A percentile compares a stretch with the other conserved stretches of the same genome.
These are phyloP conservation scores for Cordyceps sp. DNA, from an alignment of 2,329 filamentous ascomycete genomes.

Conservation along the genomic window DNA sequence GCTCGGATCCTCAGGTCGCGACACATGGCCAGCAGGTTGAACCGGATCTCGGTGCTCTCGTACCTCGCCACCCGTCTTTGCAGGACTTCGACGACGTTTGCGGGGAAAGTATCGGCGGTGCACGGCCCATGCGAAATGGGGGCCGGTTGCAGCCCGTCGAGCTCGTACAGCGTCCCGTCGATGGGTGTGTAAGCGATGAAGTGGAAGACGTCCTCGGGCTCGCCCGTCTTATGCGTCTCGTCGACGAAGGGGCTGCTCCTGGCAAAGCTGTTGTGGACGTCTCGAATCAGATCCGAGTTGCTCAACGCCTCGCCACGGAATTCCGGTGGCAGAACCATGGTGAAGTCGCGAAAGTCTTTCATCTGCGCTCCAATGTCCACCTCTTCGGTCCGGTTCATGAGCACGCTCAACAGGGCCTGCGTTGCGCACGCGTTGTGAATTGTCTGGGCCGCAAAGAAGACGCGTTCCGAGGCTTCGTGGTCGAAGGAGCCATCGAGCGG, in stretches of 20 bases:
- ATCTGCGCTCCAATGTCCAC: constrained; percentile 60
- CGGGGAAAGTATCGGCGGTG: constrained; percentile 52
- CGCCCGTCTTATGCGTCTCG: constrained; percentile 55
- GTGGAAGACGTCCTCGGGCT: constrained; percentile 84
- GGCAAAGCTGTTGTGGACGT: constrained; percentile 82
- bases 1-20: constrained; percentile 65
- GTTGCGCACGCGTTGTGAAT: constrained; percentile 98
- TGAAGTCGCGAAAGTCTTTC: constrained; percentile 73
- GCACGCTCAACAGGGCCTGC: constrained; percentile 79
- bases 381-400: constrained; percentile 63
- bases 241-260: constrained; percentile 80
- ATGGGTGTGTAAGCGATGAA: constrained; percentile 90
- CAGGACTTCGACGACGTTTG: constrained; percentile 72
- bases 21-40: constrained; percentile 90
- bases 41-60: constrained; percentile 74
- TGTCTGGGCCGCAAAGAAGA: constrained; percentile 94
- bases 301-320: constrained; percentile 43
- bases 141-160: constrained; percentile 85
- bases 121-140: constrained; percentile 81
- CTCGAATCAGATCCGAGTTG: constrained; percentile 52
- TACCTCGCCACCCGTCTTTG: constrained; percentile 73
- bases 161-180: constrained; percentile 70
- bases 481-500: constrained; percentile 77
- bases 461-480: constrained; percentile 50
- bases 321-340: constrained; percentile 65